Conservation (phyloP, 176 grass and related monocot species). For the Alloteropsis semialata region DNA sequence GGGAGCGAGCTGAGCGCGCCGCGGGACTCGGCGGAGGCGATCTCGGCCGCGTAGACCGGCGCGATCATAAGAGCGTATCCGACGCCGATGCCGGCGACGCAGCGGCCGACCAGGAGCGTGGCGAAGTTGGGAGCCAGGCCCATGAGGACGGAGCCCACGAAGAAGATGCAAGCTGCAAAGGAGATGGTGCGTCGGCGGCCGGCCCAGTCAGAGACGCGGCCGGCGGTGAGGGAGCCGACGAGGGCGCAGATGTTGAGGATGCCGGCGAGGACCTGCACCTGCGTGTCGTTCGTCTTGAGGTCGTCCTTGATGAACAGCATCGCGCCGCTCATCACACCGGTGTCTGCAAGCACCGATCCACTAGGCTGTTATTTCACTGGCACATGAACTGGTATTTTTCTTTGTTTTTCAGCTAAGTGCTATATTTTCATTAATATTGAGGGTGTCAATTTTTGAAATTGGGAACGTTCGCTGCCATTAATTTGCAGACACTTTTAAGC, state of each 20-base stretch:
- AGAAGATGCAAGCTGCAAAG: conserved; percentile 38
- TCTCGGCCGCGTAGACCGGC: conserved; percentile 50
- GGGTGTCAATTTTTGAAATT: too few relatives aligned
- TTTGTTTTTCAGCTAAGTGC: too few relatives aligned
- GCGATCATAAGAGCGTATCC: conserved; percentile 60
- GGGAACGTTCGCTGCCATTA: too few relatives aligned
- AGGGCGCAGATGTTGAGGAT: conserved; percentile 54
- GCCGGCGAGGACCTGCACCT: conserved; percentile 47
- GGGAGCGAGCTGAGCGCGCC: conserved; percentile 47
- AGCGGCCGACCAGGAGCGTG: conserved; percentile 32
- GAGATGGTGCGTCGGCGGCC: conserved; percentile 50
- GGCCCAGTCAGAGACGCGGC: conserved; percentile 44
- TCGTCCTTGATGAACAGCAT: conserved; percentile 73
- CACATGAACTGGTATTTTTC: too few relatives aligned
- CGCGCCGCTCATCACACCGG: conserved; percentile 57
- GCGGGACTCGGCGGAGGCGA: conserved; percentile 21
- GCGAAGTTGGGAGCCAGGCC: conserved; percentile 33
- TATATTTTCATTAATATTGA: too few relatives aligned
- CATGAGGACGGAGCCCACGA: conserved; percentile 41
- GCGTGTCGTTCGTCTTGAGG: conserved; percentile 45
- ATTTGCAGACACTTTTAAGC: too few relatives aligned
- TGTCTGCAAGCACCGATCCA: too few relatives aligned
- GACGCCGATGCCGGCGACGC: conserved; percentile 47
- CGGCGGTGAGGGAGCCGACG: conserved; percentile 47
- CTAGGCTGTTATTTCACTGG: too few relatives aligned